These are phyloP conservation scores for Nidularia sp. DNA, from an alignment of 768 basidiomycete genomes.

Conservation along the genomic window DNA sequence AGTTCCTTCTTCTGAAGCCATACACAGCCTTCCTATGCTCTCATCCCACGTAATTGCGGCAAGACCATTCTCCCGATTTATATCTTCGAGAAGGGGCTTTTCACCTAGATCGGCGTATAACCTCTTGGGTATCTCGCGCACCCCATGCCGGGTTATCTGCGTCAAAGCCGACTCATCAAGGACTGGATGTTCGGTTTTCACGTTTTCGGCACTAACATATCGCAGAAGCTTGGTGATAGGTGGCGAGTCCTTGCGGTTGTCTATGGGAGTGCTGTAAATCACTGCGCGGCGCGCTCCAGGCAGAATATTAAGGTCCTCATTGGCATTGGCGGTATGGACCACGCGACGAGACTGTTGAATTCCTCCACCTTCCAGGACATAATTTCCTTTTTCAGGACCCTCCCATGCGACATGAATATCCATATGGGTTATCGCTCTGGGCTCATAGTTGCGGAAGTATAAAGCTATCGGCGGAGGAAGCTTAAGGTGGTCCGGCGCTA, in stretches of 20 bases:
- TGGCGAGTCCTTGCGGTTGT: conserved; percentile 26
- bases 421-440: conserved; percentile 28
- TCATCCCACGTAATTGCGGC: not conserved
- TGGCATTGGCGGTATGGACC: no score
- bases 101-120: not conserved
- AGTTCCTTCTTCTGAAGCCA: not conserved
- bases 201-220: conserved; percentile 31
- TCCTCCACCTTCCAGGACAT: no score
- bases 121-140: not conserved
- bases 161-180: no score
- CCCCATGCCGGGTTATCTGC: not conserved
- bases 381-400: no score
- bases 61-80: not conserved
- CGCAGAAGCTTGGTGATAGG: conserved; percentile 31
- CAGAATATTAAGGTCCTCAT: no score
- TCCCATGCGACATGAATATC: no score
- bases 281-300: conserved; percentile 41
- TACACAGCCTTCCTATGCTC: not conserved
- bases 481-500: conserved; percentile 20
- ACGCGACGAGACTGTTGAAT: no score
- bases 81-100: not conserved
- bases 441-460: conserved; percentile 23
- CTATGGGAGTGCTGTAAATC: conserved; percentile 28
- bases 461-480: conserved; percentile 35
- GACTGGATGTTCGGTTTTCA: no score